These are phyloP conservation scores for Xylariaceae sp. DNA, from an alignment of 2,329 filamentous ascomycete species.

Conservation along the genomic window DNA sequence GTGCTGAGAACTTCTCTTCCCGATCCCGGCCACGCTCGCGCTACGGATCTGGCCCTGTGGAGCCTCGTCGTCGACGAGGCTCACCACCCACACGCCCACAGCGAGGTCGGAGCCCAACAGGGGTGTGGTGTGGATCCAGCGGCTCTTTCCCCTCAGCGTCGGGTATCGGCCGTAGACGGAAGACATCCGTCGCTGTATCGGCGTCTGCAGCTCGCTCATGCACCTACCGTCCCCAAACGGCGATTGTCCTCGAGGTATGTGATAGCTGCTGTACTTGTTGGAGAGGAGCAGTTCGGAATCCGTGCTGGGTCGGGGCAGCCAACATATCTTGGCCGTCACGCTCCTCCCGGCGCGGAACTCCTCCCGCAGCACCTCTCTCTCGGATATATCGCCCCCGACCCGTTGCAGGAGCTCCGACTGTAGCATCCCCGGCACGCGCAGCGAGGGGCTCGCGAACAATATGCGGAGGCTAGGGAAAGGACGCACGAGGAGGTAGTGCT, in stretches of 20 bases:
- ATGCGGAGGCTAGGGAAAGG: constrained; percentile 62
- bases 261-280: no score
- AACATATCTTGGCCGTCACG: constrained; percentile 69
- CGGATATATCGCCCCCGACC: constrained; percentile 44
- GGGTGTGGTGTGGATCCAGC: constrained; percentile 76
- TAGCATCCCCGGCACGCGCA: constrained; percentile 62
- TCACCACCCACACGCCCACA: constrained; percentile 74
- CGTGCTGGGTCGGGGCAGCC: constrained; percentile 41
- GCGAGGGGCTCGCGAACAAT: constrained; percentile 62
- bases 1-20: no score
- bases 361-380: constrained; percentile 44
- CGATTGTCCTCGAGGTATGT: no score
- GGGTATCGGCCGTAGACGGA: no score
- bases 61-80: constrained; percentile 68
- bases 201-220: neutral
- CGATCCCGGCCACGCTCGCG: no score
- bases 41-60: no score
- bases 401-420: constrained; percentile 53
- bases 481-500: constrained; percentile 59
- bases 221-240: no score
- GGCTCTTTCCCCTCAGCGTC: constrained; percentile 58
- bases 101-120: constrained; percentile 60
- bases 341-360: constrained; percentile 64
- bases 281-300: neutral
- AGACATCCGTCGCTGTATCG: neutral